Evolutionary conservation across 345 rosid genomes (phyloP).

Genomic region (Rhodomyrtus tomentosa): DNA sequence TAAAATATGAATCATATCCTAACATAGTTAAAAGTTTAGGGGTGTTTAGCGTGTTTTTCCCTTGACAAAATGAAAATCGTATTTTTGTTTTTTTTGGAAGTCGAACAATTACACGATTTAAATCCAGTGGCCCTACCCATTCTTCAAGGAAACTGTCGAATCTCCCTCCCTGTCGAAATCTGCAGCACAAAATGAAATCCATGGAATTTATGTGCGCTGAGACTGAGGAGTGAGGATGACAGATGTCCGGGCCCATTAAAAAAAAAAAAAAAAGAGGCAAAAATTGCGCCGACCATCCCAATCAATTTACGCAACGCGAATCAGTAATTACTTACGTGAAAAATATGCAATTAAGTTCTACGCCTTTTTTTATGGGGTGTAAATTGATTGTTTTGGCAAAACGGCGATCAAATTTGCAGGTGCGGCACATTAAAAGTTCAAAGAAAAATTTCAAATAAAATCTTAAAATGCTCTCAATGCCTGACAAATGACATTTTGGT

Average conservation of each 20-base stretch:
- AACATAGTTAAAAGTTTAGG: neutral
- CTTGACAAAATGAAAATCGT: neutral
- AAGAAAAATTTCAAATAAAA: too few relatives aligned
- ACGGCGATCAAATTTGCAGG: neutral
- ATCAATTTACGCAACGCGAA: neutral
- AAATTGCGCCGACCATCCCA: neutral
- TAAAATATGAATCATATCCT: too few relatives aligned
- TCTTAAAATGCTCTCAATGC: too few relatives aligned
- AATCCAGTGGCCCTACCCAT: neutral
- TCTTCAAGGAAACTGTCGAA: rapidly evolving
- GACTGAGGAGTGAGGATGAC: neutral
- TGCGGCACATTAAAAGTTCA: neutral
- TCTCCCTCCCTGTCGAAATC: neutral
- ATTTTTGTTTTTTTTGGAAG: neutral
- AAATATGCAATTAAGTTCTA: neutral
- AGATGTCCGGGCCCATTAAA: neutral
- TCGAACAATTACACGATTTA: neutral
- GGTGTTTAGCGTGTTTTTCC: neutral
- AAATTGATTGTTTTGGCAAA: neutral
- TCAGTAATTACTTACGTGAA: neutral
- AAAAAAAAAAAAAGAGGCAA: neutral
- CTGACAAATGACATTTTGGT: too few relatives aligned
- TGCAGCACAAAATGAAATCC: neutral
- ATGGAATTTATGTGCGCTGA: neutral
- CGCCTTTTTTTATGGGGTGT: neutral